phyloP scores from a whole-genome alignment of 495 filamentous ascomycete genomes.

The Aspergillus saccharolyticus region DNA sequence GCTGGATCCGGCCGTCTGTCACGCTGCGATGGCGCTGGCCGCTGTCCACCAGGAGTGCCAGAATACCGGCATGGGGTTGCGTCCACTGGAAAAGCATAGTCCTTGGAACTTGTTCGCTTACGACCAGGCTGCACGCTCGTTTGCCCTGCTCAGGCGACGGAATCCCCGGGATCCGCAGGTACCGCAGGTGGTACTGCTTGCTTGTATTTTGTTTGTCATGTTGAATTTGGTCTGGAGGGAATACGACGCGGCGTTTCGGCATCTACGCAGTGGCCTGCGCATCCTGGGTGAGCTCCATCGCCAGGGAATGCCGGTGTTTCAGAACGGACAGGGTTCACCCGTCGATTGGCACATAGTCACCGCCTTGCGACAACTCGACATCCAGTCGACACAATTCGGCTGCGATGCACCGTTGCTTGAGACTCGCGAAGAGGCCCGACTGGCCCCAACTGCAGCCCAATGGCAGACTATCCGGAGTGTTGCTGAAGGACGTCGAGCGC shows the following conservation, averaged over 20 bases:
- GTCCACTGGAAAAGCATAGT: background rate
- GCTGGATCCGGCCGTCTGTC: background rate
- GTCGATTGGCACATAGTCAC: background rate
- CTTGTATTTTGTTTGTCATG: background rate
- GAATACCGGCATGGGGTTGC: background rate
- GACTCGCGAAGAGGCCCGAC: background rate
- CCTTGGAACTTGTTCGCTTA: background rate
- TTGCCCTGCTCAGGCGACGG: background rate
- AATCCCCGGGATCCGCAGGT: background rate
- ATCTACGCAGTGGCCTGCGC: background rate
- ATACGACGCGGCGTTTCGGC: background rate
- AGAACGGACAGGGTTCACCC: background rate
- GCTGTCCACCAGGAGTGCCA: background rate
- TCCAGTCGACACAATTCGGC: background rate
- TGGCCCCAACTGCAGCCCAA: background rate
- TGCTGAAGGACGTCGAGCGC: background rate
- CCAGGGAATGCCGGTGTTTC: background rate
- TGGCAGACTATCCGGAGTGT: background rate
- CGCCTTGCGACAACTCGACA: slow-evolving; percentile 3
- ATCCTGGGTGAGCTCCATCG: background rate
- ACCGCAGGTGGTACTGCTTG: background rate
- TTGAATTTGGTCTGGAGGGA: background rate
- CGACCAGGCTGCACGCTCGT: background rate
- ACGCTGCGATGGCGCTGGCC: background rate
- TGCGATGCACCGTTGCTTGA: background rate